Evolutionary conservation across 495 filamentous ascomycete species (phyloP).

Genomic region (Chaetomium fimeti): DNA sequence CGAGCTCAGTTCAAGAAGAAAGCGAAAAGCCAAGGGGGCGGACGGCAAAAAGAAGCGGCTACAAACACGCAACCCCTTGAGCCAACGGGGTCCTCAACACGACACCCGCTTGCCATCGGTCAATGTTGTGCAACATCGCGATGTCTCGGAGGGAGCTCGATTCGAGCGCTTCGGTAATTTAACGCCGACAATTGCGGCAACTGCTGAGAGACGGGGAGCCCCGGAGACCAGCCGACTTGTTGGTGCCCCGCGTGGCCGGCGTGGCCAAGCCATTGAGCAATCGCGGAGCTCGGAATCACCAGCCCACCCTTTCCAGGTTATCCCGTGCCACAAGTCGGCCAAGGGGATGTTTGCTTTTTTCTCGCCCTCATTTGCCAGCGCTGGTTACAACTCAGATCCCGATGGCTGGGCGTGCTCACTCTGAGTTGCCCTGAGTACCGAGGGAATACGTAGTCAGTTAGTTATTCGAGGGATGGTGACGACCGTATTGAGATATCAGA

Average conservation of each 20-base stretch:
- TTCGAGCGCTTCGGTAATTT: neutral
- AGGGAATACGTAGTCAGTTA: no score
- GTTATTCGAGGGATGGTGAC: no score
- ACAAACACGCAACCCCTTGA: neutral
- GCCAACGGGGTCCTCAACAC: neutral
- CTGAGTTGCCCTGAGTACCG: no score
- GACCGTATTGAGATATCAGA: no score
- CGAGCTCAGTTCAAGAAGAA: neutral
- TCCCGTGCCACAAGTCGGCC: neutral
- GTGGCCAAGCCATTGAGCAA: neutral
- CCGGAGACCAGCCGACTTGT: neutral
- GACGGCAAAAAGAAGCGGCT: neutral
- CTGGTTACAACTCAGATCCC: no score
- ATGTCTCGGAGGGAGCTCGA: constrained; percentile 3
- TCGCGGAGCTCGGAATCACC: constrained; percentile 12
- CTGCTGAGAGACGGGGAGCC: neutral
- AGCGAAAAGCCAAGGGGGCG: neutral
- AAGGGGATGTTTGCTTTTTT: constrained; percentile 7
- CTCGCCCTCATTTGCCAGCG: neutral
- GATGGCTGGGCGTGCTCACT: no score
- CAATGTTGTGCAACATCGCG: constrained; percentile 8
- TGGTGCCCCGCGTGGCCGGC: constrained; percentile 8
- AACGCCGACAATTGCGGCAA: constrained; percentile 14
- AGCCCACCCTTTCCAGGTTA: neutral
- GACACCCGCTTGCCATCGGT: constrained; percentile 9